Evolutionary conservation across 1,284 basidiomycete genomes (phyloP), one percentile per base, ranked within the genome.

Genomic region (Rhodotorula sp.): DNA sequence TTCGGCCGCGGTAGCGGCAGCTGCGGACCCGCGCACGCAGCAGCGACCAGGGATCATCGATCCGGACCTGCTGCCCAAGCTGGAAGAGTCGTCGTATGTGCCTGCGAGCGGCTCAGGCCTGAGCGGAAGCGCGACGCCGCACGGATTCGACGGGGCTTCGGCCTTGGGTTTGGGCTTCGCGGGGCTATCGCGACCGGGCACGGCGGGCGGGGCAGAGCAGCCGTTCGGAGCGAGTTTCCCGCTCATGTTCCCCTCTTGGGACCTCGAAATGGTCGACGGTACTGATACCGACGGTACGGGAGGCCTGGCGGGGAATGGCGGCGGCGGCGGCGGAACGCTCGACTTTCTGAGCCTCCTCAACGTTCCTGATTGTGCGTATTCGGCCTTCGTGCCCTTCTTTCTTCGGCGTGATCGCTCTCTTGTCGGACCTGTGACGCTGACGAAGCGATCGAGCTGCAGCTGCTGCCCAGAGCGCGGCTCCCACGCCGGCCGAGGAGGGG

Each of bases 211-310:
- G 25, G 54, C 19, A 1, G 42, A 10, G 17, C 54, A 10, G 3
- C 17, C 27, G 21, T 46, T 54, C 19, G 61, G 61, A 27, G 41
- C 54, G 45, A 54, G 63, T 45, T 57, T 64, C 25, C 17, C 44
- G 27, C 34, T n/a, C 46, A 50, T 64, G 63, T 57, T 57, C 55
- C 63, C 63, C 21, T 25, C 21, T 8, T 64, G 56, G 23, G 56
- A 41, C 23, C 44, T 58, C 27, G 59, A 48, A 9, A 45, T 34
- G 4, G 54, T 27, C 54, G 54, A 25, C 25, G 34, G 34, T 34
- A 34, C 34, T 55, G 17, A 27, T 17, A 17, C 34, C 50, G 23
- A 21, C 50, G 50, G 10, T n/a, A 4, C 23, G 50, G 23, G 50
- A 52, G 50, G 23, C 23, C 23, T 21, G 23, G 56, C 10, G 12